These are phyloP conservation scores for Cudoniella acicularis DNA, from an alignment of 495 filamentous ascomycete species.

Conservation along the genomic window DNA sequence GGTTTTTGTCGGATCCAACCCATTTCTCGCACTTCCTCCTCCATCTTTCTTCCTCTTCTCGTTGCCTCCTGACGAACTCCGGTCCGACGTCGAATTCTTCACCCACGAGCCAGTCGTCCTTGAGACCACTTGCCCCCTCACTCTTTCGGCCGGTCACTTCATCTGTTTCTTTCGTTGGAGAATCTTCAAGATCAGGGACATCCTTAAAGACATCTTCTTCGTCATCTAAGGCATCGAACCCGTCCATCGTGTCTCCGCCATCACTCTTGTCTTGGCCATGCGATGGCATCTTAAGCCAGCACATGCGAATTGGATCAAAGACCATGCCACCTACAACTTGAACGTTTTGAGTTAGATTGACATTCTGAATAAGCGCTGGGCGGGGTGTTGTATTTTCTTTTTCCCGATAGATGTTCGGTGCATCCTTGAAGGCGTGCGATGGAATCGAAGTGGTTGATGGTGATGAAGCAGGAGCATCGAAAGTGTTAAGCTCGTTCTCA, in stretches of 20 bases:
- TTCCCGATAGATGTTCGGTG: conserved; percentile 31
- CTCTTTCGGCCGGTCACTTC: conserved; percentile 32
- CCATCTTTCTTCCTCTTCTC: conserved; percentile 91
- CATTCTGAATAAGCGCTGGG: conserved; percentile 91
- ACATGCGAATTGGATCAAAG: conserved; percentile 94
- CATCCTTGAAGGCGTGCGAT: conserved; percentile 40
- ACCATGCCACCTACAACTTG: conserved; percentile 95
- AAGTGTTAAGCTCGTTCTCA: conserved; percentile 73
- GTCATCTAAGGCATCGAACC: conserved; percentile 74
- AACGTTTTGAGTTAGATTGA: conserved; percentile 68
- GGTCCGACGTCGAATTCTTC: conserved; percentile 98
- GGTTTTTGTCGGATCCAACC: conserved; percentile 39
- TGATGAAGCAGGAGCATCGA: conserved; percentile 53
- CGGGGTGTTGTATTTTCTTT: conserved; percentile 61
- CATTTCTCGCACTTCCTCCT: conserved; percentile 76
- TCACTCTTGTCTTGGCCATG: conserved; percentile 27
- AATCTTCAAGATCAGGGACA: conserved; percentile 51
- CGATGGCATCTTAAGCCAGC: conserved; percentile 71
- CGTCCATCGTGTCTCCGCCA: conserved; percentile 53
- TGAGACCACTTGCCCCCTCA: conserved; percentile 39
- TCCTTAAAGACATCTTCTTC: conserved; percentile 54
- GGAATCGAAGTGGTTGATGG: conserved; percentile 43
- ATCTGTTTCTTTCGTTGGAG: conserved; percentile 32
- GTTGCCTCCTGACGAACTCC: conserved; percentile 82
- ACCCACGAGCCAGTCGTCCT: conserved; percentile 78